Conservation (phyloP, 495 filamentous ascomycete species). For the Polyplosphaeria fusca region DNA sequence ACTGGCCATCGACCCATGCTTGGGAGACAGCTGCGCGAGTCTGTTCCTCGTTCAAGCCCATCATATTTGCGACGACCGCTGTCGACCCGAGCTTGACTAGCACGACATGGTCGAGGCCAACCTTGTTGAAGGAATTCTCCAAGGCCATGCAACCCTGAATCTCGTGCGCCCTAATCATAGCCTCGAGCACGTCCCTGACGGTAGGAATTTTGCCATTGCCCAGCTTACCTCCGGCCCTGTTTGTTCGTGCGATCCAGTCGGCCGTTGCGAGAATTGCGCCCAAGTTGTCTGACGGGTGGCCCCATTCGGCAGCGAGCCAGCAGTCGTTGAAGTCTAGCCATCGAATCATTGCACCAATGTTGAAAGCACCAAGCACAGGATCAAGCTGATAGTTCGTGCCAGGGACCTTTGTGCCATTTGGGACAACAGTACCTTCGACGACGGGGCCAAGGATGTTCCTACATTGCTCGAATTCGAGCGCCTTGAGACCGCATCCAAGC, state of each 20-base stretch:
- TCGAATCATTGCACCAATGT: slow-evolving; percentile 96
- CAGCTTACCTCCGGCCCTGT: slow-evolving; percentile 78
- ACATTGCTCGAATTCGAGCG: slow-evolving; percentile 93
- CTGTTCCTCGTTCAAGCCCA: slow-evolving; percentile 83
- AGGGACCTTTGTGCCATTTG: slow-evolving; percentile 86
- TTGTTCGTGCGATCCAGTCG: slow-evolving; percentile 96
- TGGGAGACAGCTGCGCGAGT: slow-evolving; percentile 94
- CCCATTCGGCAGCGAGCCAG: slow-evolving; percentile 99
- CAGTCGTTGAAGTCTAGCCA: slow-evolving; percentile 99
- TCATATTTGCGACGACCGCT: slow-evolving; percentile 89
- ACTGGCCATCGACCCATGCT: slow-evolving; percentile 96
- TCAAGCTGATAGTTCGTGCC: slow-evolving; percentile 93
- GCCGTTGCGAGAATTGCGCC: slow-evolving; percentile 94
- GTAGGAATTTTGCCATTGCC: slow-evolving; percentile 83
- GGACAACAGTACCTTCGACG: slow-evolving; percentile 85
- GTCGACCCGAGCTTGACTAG: slow-evolving; percentile 96
- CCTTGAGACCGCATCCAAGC: slow-evolving; percentile 92
- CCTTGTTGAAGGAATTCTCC: slow-evolving; percentile 98
- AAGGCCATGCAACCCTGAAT: slow-evolving; percentile 96
- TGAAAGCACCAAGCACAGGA: slow-evolving; percentile 93
- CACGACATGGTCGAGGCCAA: slow-evolving; percentile 95
- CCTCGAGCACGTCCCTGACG: slow-evolving; percentile 87
- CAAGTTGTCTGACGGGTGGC: slow-evolving; percentile 94
- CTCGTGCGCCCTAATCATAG: slow-evolving; percentile 99
- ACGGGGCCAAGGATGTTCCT: slow-evolving; percentile 91